Evolutionary conservation across 1,284 basidiomycete species (phyloP), one percentile per base, ranked within the genome.

Genomic region (Cutaneotrichosporon dermatis): DNA sequence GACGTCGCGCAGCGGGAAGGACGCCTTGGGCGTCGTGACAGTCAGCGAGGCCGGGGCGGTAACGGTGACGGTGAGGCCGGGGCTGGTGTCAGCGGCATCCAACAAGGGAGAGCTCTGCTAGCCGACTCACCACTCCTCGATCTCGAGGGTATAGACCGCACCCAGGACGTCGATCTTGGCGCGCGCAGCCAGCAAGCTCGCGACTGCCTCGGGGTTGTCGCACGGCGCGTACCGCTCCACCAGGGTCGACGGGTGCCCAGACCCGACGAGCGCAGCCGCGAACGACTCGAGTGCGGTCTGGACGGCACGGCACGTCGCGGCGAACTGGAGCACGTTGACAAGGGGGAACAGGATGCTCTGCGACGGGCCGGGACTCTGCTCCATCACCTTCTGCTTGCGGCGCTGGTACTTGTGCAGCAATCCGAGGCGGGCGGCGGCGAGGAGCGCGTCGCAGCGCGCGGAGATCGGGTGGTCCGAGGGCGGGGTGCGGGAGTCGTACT

Each of bases 401-500:
- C 63, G 60, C 0, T 66, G 65, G 43, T 73, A 69, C 1, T 65
- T 42, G 45, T 74, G 67, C 9, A 73, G 55, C 11, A 76, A 54
- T 16, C 63, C 64, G 3, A 75, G 63, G 2, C 70, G 66, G 1
- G 63, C 65, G 1, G 65, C 48, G 0, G 64, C 62, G 16, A 75
- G 66, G 11, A 76, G 51, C 0, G 68, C 51, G 51, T 76, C 75
- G 49, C 69, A 69, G 12, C 65, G n/a, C 1, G 72, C 60, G 1
- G 68, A 68, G 12, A 50, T 45, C 15, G 42, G 43, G 3, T 39
- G 13, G 45, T 51, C 44, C 15, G 44, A 40, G 6, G 44, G 33
- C 5, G 59, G 57, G 8, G 57, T 39, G 12, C 67, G 65, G 8
- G 69, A 62, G 58, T 75, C 73, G 59, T 69, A 71, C 69, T 73